Evolutionary conservation across 352 stramenopile species (phyloP), one percentile per base, ranked within the genome.

Genomic region (Globisporangium takayamanum): DNA sequence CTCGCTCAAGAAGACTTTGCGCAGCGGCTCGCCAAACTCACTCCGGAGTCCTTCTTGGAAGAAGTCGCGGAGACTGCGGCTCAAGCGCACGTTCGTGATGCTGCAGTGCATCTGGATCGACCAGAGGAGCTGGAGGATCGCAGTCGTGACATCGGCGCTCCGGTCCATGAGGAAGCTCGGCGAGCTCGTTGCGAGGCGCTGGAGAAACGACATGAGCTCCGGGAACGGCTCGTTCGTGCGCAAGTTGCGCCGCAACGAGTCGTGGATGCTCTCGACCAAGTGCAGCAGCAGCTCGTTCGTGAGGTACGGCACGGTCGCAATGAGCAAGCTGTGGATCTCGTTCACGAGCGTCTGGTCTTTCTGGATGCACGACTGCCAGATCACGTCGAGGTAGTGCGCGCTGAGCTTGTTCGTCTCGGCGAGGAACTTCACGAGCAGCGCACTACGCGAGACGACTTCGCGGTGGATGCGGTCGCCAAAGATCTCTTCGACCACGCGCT

Each of bases 391-490:
- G 16, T 74, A 69, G 22, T 75, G 51, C 18, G 73, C 73, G 49
- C 84, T 80, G 44, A 95, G 57, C 47, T 86, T 88, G 62, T 90
- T 82, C 22, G 80, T 78, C 62, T 95, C 86, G 0, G 82, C 84
- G 22, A 95, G 66, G 50, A 94, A 95, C 44, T 89, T 92, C n/a
- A 95, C 70, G 48, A 95, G 54, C 42, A 87, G 64, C 8, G 82
- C 76, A 67, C 80, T 94, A 22, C 86, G 79, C 28, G 84, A 91
- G 36, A 95, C 87, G 50, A 93, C 84, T 67, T 95, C 84, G 39
- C 84, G 78, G 66, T 95, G 87, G n/a, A 94, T 94, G 22, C 83
- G 73, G 58, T 95, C 87, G 10, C 87, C 87, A 67, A 95, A 95
- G 63, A 94, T 90, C 41, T 90, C 84, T 39, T 93, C 79, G 26